Base-by-base conservation (phyloP, 805 yeast genomes). In the Kazachstania bromeliacearum region DNA sequence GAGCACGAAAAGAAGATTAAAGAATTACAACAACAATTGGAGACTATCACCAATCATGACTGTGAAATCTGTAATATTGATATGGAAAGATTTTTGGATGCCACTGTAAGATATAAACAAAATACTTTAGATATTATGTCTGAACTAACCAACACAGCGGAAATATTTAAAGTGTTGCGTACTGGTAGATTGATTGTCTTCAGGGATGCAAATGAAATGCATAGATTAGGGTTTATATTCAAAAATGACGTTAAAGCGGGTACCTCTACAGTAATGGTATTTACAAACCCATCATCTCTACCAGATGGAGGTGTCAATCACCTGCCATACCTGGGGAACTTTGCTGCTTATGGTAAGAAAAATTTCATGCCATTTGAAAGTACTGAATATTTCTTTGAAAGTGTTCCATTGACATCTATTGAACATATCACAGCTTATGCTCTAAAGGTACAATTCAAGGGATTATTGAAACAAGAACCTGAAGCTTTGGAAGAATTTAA, bases 1-100 rank as follows among this genome's bases (percentile, higher is more conserved):
- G 94, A 87, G 44, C 92, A 85, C 51, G 80, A 87, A 56, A 68
- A 72, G 50, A 70, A 71, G 42, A 75, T 85, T 19, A 66, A 73
- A 33, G 62, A 63, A 28, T 63, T 79, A 26, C 71, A 74, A 31
- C 65, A 61, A 6, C 61, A 73, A 29, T 55, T 84, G 28, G 57
- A 54, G 10, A 45, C 50, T 2, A 50, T 67, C 32, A 59, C 58
- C 10, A 44, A 54, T 4, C 65, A 64, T 5, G 56, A 39, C 2
- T 51, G 57, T 44, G 37, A 55, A 2, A 59, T 63, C 31, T 56
- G 68, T 8, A 44, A 58, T 8, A 53, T 48, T 1, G 75, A 69
- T 31, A 52, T 79, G 20, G 70, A 68, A 19, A 57, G 58, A 5
- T 62, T 71, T 8, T 71, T 71, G 43, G 60, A 61, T 3, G 54